Base-by-base conservation (phyloP, 2,329 filamentous ascomycete species). In the Gyromitra esculenta region DNA sequence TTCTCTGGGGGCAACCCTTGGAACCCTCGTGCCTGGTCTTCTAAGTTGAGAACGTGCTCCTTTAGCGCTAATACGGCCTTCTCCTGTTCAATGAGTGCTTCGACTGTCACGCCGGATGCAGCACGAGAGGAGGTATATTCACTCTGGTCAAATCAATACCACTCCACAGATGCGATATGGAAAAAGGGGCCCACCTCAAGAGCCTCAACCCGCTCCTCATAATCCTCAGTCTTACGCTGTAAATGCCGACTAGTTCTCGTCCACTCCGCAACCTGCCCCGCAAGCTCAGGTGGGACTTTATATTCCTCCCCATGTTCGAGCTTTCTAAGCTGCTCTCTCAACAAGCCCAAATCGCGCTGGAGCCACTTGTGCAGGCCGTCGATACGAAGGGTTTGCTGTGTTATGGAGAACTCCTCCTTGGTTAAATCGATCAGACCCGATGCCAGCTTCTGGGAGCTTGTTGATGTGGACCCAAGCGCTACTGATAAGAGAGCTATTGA, bases 191-290 rank as follows among this genome's bases (percentile, higher is more conserved):
- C 31, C 57, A 80, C 80, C 65, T 83, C 82, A 2, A 87, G 81
- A 1, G 85, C 82, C 73, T 85, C 81, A 79, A 88, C 84, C 54
- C 86, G 86, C 71, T 90, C 88, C 62, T 85, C 84, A 75, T 92
- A 88, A 81, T 96, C 92, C 15, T 88, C 88, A 0, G 94, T 85
- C 80, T 91, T 91, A 1, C 89, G 84, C 13, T 87, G 84, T 48
- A 92, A 85, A n/a, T 88, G 84, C 82, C 93, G 93, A 63, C 91
- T 88, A 72, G 87, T 89, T 70, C 92, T 89, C 79, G 90, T 89
- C 83, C 91, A 88, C 65, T 96, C 91, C 2, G 90, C 86, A n/a
- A 93, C 95, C 79, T 91, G 87, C 79, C 89, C 89, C 9, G 89
- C 88, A 2, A 94, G 84, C 77, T 89, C 85, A 0, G 88, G 81